These are phyloP conservation scores for Mallotus japonicus DNA, from an alignment of 441 rosid genomes.

Conservation along the genomic window DNA sequence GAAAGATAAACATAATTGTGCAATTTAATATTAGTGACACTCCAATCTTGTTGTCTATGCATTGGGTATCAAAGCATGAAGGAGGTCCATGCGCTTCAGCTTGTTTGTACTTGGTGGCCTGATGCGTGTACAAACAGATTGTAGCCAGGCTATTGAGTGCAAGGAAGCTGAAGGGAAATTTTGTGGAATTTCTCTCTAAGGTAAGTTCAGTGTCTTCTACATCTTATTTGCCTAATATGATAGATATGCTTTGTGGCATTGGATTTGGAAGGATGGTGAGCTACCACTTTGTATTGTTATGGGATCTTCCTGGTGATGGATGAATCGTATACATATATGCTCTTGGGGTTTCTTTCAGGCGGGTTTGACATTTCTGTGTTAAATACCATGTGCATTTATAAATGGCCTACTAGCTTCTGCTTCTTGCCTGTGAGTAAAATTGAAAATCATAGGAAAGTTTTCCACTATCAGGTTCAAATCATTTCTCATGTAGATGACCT, in stretches of 20 bases:
- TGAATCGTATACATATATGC: not conserved
- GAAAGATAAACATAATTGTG: not conserved
- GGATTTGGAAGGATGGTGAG: not conserved
- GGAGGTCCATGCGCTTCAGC: not conserved
- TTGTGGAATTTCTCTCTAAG: not conserved
- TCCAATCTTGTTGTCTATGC: not conserved
- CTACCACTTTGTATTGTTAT: not conserved
- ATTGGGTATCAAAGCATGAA: not conserved
- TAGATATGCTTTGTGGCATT: not conserved
- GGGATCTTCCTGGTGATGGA: not conserved
- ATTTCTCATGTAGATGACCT: not conserved
- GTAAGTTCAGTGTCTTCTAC: not conserved
- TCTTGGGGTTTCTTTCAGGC: not conserved
- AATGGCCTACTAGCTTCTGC: not conserved
- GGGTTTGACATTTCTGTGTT: not conserved
- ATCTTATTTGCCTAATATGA: not conserved
- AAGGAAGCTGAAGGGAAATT: not conserved
- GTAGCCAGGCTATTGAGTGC: conserved; percentile 13
- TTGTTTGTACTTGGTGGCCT: conserved; percentile 10
- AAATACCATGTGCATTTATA: not conserved
- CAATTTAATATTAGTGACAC: not conserved
- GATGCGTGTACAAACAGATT: conserved; percentile 2
- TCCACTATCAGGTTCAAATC: not conserved
- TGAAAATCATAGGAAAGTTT: not conserved
- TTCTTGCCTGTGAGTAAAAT: not conserved